Evolutionary conservation across 2,329 filamentous ascomycete species (phyloP), one percentile per base, ranked within the genome.

Genomic region (Alternaria sp.): DNA sequence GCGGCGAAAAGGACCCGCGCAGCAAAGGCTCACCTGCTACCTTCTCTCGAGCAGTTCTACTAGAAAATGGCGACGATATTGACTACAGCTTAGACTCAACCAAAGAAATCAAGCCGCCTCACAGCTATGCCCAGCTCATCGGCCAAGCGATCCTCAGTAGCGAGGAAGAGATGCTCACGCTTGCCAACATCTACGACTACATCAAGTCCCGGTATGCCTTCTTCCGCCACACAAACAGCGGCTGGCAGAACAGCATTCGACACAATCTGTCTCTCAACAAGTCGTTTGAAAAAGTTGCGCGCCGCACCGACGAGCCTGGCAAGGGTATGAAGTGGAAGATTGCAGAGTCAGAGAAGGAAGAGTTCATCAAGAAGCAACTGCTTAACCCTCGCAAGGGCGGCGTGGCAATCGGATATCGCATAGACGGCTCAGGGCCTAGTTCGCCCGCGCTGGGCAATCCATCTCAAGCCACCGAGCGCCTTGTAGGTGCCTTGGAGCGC

Each of bases 261-360:
- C 96, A 99, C 79, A 99, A 99, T 72, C 81, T 99, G 13, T 98
- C 96, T 1, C 82, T 99, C 45, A 98, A 97, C 80, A 97, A 97
- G 78, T 89, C 91, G 0, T 99, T 99, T 75, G 90, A 93, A 72
- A 99, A 99, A 80, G 91, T 97, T 9, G 92, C 96, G 4, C 90
- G 96, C 50, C 90, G 92, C 15, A 97, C 93, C 0, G 93, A 98
- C 71, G 96, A 99, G 78, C 96, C 96, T 21, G 96, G 96, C 12
- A 99, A 99, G 79, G 96, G 96, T 26, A 98, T 97, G 93, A 98
- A 98, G 78, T 99, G 96, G 96, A 93, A 95, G 80, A 94, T 99
- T 74, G 89, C 93, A 5, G 87, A 92, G 1, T 92, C 96, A 67
- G 87, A 90, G 68, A 89, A 91, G 52, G 93, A 97, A 17, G 95